Evolutionary conservation across 805 yeast species (phyloP), one percentile per base, ranked within the genome.

Genomic region (Komagataella ulmi): DNA sequence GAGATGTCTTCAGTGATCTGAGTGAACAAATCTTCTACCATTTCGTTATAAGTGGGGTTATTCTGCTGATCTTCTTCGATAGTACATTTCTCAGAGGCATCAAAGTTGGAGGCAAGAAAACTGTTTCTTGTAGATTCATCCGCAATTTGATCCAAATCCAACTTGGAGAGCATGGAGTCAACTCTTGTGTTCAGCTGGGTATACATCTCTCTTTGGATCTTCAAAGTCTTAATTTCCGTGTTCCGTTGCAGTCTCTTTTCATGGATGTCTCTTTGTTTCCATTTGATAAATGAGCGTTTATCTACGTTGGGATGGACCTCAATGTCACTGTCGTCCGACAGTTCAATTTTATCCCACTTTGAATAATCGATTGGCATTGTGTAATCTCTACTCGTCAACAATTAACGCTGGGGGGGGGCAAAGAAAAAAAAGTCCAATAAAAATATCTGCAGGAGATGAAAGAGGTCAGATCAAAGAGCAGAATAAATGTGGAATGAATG

Each of bases 221-320:
- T 81, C 49, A 90, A 73, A 36, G 85, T 80, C 55, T 77, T 79
- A 62, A 89, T 85, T 59, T 91, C 90, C 47, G 79, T 76, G 60
- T 85, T 84, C 61, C 95, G 72, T 63, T 87, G 87, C 45, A 74
- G 77, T 55, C 99, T 81, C 67, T 89, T 85, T 63, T 91, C 97
- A 64, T 93, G 99, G 57, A 93, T 93, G 59, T 90, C 96, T 61
- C 96, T 85, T 69, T 93, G 99, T 64, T 88, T 91, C 99, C 98
- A 91, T 54, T 81, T 79, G 59, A 93, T 88, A 58, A 93, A 91
- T 1, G 98, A 90, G 45, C 71, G 72, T 64, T 93, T 93, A 66
- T 93, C 99, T 36, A 93, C 99, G 63, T 93, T 93, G 54, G 98
- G 99, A 64, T 93, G 99, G 14, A 91, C 98, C 62, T 93, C 99